Conservation (phyloP, 2,329 filamentous ascomycete species). For the Fusarium palustre region DNA sequence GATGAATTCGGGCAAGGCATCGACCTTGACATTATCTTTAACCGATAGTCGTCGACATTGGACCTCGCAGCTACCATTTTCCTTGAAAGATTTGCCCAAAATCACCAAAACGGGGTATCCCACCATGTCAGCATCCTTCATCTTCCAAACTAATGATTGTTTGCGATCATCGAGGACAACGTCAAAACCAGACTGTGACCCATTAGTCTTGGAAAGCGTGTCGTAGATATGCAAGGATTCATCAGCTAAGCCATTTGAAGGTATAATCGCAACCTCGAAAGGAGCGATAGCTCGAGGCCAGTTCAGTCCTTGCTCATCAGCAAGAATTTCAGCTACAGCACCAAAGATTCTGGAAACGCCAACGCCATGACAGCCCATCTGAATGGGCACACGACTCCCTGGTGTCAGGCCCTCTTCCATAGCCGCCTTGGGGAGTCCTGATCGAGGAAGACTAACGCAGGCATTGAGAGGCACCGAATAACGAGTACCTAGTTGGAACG, state of each 20-base stretch:
- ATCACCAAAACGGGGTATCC: slow-evolving; percentile 89
- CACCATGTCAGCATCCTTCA: slow-evolving; percentile 88
- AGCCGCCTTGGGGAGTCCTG: slow-evolving; percentile 22
- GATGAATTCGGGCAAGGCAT: slow-evolving; percentile 59
- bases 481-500: slow-evolving; percentile 90
- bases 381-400: slow-evolving; percentile 65
- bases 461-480: slow-evolving; percentile 83
- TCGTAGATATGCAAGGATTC: slow-evolving; percentile 74
- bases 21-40: slow-evolving; percentile 68
- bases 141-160: slow-evolving; percentile 81
- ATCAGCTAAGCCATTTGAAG: slow-evolving; percentile 58
- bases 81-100: slow-evolving; percentile 76
- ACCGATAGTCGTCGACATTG: slow-evolving; percentile 78
- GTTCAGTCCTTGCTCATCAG: slow-evolving; percentile 79
- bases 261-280: slow-evolving; percentile 78
- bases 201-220: slow-evolving; percentile 54
- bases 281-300: slow-evolving; percentile 92
- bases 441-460: slow-evolving; percentile 60
- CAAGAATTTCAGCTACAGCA: slow-evolving; percentile 81
- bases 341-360: slow-evolving; percentile 92
- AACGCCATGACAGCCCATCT: slow-evolving; percentile 98
- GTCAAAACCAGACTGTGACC: slow-evolving; percentile 61
- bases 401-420: slow-evolving; percentile 31
- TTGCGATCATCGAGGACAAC: slow-evolving; percentile 79
- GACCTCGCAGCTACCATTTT: slow-evolving; percentile 73